These are phyloP conservation scores for Silene noctiflora DNA, from an alignment of 179 eudicot genomes.

Conservation along the genomic window DNA sequence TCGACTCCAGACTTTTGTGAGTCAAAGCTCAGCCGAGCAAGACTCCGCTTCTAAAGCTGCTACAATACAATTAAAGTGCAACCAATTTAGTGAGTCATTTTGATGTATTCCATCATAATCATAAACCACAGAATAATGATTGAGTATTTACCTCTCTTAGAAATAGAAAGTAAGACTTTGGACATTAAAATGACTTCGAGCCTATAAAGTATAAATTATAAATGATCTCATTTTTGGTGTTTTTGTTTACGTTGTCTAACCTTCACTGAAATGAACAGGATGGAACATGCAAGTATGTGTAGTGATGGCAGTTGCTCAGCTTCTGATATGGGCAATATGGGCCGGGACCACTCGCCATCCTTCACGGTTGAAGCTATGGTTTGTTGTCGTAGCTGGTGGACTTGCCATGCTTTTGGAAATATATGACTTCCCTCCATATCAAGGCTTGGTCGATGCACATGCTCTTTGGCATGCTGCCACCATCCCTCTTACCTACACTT, in stretches of 20 bases:
- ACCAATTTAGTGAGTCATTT: too few species aligned
- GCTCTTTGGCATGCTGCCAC: constrained; percentile 92
- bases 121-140: not conserved
- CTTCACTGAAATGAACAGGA: constrained; percentile 37
- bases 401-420: constrained; percentile 81
- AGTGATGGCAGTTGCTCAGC: constrained; percentile 65
- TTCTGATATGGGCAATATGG: constrained; percentile 79
- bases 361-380: constrained; percentile 77
- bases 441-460: constrained; percentile 74
- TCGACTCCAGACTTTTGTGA: too few species aligned
- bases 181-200: not conserved
- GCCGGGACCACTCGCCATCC: constrained; percentile 68
- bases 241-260: not conserved
- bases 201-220: not conserved
- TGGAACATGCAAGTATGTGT: constrained; percentile 95
- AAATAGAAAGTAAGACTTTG: not conserved
- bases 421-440: constrained; percentile 77
- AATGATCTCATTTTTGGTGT: not conserved
- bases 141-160: not conserved
- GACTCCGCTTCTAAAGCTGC: too few species aligned
- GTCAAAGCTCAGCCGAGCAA: too few species aligned
- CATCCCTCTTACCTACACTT: constrained; percentile 68
- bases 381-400: constrained; percentile 69
- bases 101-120: too few species aligned
- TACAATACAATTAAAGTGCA: too few species aligned